These are phyloP conservation scores for Penicillium janthinellum DNA, from an alignment of 2,329 filamentous ascomycete genomes.

Conservation along the genomic window DNA sequence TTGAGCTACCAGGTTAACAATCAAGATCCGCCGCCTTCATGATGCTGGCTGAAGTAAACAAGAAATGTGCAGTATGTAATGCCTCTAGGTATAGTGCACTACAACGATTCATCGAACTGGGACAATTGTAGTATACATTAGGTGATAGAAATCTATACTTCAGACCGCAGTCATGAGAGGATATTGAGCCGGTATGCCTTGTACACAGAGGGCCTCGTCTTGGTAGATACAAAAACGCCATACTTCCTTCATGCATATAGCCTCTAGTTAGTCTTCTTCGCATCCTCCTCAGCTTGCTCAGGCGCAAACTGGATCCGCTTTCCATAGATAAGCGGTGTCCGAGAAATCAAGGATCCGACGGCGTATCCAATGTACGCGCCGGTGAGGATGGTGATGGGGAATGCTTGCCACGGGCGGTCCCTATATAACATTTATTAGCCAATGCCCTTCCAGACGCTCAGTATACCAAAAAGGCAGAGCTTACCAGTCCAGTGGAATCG, in stretches of 20 bases:
- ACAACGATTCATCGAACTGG: neutral
- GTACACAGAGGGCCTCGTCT: neutral
- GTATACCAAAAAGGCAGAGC: constrained; percentile 22
- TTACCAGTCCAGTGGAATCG: constrained; percentile 91
- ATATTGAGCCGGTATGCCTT: neutral
- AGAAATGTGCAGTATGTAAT: too few relatives aligned
- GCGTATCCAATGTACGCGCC: constrained; percentile 80
- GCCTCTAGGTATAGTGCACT: neutral
- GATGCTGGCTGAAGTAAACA: too few relatives aligned
- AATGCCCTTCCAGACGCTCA: neutral
- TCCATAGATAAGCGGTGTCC: constrained; percentile 37
- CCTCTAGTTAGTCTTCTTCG: constrained; percentile 25
- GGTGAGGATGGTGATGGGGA: constrained; percentile 87
- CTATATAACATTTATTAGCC: constrained; percentile 34
- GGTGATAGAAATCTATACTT: constrained; percentile 1
- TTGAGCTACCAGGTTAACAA: neutral
- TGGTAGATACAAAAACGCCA: neutral
- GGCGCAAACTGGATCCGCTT: constrained; percentile 38
- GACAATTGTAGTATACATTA: constrained; percentile 17
- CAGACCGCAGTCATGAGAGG: neutral
- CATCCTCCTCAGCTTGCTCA: constrained; percentile 21
- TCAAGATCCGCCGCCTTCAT: neutral
- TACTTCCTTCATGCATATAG: neutral
- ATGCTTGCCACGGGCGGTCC: constrained; percentile 98
- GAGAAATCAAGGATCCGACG: constrained; percentile 53